Evolutionary conservation across 148 eudicot genomes (phyloP).

Genomic region (Polygonum aviculare): DNA sequence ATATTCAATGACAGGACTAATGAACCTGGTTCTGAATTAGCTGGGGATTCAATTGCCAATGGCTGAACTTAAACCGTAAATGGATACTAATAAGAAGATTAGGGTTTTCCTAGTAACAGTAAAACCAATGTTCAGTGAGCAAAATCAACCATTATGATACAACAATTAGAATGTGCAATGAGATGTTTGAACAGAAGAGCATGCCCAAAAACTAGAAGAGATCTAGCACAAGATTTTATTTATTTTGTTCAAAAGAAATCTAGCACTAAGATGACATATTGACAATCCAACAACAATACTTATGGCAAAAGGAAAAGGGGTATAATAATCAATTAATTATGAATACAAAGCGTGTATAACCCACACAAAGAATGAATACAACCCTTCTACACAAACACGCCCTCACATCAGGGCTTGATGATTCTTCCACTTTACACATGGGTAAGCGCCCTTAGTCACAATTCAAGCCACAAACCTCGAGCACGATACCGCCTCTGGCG

Average conservation of each 20-base stretch:
- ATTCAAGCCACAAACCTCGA: constrained; percentile 92
- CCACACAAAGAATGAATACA: constrained; percentile 31
- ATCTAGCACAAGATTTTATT: too few species aligned
- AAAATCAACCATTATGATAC: too few species aligned
- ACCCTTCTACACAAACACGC: constrained; percentile 16
- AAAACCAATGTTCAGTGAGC: too few species aligned
- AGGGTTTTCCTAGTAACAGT: too few species aligned
- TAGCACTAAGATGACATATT: neutral
- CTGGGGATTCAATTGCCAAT: neutral
- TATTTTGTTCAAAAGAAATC: too few species aligned
- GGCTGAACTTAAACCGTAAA: too few species aligned
- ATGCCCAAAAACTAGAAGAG: too few species aligned
- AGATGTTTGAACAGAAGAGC: neutral
- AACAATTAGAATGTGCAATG: neutral
- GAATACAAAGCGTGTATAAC: constrained; percentile 16
- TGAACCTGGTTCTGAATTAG: neutral
- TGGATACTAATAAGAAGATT: too few species aligned
- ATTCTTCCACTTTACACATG: neutral
- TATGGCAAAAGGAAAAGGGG: neutral
- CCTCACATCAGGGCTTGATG: constrained; percentile 9
- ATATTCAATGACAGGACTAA: too few species aligned
- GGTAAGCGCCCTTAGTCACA: constrained; percentile 35
- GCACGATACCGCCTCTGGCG: constrained; percentile 51
- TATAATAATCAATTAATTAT: constrained; percentile 4
- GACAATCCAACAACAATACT: neutral